Percentiles rank a stretch among this genome's conserved stretches.
These are phyloP conservation scores for Begonia fuchsioides DNA, from an alignment of 306 rosid genomes.

Conservation along the genomic window DNA sequence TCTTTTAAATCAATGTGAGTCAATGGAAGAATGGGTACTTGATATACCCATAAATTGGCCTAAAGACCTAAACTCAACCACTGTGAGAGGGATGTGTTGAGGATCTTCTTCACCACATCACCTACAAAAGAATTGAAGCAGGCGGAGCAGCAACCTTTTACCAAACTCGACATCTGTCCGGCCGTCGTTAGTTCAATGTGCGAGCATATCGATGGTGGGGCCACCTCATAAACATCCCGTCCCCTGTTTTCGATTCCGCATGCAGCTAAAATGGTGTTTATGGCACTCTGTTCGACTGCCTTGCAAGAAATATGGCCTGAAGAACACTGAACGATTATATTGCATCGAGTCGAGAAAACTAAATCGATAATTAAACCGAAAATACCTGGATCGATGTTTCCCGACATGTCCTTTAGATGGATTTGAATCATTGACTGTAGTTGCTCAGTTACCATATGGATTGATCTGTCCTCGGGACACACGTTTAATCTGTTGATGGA, in stretches of 20 bases:
- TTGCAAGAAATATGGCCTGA: slow-evolving; percentile 37
- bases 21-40: slow-evolving; percentile 20
- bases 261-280: slow-evolving; percentile 54
- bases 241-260: slow-evolving; percentile 55
- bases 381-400: slow-evolving; percentile 40
- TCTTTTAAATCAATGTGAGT: too few relatives aligned
- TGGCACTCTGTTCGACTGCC: slow-evolving; percentile 42
- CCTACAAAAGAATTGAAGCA: slow-evolving; percentile 66
- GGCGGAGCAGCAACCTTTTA: slow-evolving; percentile 62
- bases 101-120: slow-evolving; percentile 51
- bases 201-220: slow-evolving; percentile 49
- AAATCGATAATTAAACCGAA: slow-evolving; percentile 2
- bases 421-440: slow-evolving; percentile 39
- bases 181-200: slow-evolving; percentile 50
- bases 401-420: slow-evolving; percentile 49
- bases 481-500: slow-evolving; percentile 26
- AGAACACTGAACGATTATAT: slow-evolving; percentile 14
- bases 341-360: neutral
- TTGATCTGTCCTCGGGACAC: slow-evolving; percentile 15
- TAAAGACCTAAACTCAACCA: slow-evolving; percentile 61
- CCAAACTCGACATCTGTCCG: slow-evolving; percentile 40
- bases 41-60: slow-evolving; percentile 12
- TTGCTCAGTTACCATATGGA: slow-evolving; percentile 46
- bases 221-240: slow-evolving; percentile 33
- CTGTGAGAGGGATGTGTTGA: slow-evolving; percentile 26